These are phyloP conservation scores for Dryadomyces quercus-mongolicae DNA, from an alignment of 2,329 filamentous ascomycete genomes.

Conservation along the genomic window DNA sequence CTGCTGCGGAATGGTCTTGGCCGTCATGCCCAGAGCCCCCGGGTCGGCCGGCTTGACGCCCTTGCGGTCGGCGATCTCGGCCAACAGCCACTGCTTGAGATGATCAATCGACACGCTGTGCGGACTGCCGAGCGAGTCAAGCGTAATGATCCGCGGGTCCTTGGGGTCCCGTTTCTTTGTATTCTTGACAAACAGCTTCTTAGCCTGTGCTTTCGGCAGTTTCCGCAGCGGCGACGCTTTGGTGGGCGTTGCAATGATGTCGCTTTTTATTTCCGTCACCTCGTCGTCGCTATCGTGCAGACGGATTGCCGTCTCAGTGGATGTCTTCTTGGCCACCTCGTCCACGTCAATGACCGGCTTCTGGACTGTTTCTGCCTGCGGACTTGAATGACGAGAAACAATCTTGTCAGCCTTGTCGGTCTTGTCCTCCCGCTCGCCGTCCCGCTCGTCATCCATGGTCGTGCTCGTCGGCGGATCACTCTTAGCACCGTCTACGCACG, in stretches of 20 bases:
- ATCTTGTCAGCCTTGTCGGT: no score
- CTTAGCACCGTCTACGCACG: no score
- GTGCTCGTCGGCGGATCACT: no score
- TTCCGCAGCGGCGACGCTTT: not conserved
- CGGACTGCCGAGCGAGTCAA: conserved; percentile 66
- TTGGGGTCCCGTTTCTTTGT: conserved; percentile 32
- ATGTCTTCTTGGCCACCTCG: not conserved
- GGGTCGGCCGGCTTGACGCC: conserved; percentile 25
- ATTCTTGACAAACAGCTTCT: conserved; percentile 20
- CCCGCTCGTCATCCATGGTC: no score
- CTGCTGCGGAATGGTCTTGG: conserved; percentile 66
- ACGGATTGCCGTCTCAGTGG: not conserved
- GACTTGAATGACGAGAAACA: no score
- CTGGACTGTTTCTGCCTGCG: no score
- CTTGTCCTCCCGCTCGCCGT: no score
- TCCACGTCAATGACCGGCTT: not conserved
- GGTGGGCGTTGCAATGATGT: conserved; percentile 2
- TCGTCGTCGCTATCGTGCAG: conserved; percentile 5
- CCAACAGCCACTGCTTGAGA: conserved; percentile 64
- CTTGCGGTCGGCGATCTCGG: conserved; percentile 57
- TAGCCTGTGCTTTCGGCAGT: conserved; percentile 4
- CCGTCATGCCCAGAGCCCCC: conserved; percentile 44
- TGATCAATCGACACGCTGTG: conserved; percentile 53
- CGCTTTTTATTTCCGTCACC: conserved; percentile 7
- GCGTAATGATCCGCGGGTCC: conserved; percentile 64